These are phyloP conservation scores for Paracorniculantispora psalliotae DNA, from an alignment of 2,329 filamentous ascomycete species.

Conservation along the genomic window DNA sequence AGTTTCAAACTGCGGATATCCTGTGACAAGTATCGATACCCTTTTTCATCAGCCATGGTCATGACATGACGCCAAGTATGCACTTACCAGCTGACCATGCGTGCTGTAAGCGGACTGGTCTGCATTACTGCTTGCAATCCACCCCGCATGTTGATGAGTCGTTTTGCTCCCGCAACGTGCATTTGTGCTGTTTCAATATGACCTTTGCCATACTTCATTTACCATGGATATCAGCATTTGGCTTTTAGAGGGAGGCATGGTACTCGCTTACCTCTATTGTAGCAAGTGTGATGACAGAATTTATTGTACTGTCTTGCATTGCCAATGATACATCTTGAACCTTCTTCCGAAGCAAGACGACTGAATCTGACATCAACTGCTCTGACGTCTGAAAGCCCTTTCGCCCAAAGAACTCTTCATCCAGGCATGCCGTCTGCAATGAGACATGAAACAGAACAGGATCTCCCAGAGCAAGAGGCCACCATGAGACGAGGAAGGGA, in stretches of 20 bases:
- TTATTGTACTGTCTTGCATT: conserved; percentile 49
- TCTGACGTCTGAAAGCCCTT: conserved; percentile 50
- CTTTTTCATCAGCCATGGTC: conserved; percentile 25
- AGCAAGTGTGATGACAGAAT: conserved; percentile 53
- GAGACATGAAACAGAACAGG: conserved; percentile 55
- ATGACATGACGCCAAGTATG: not conserved
- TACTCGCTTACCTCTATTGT: conserved; percentile 50
- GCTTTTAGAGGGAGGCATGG: too few species aligned
- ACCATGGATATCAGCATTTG: not conserved
- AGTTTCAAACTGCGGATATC: conserved; percentile 46
- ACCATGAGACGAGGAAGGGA: conserved; percentile 56
- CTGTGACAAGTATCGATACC: conserved; percentile 53
- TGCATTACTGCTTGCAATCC: conserved; percentile 44
- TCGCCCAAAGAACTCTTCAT: conserved; percentile 47
- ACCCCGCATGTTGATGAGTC: conserved; percentile 44
- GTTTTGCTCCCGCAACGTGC: conserved; percentile 47
- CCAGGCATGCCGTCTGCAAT: conserved; percentile 52
- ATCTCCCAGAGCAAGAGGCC: conserved; percentile 52
- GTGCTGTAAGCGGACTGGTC: conserved; percentile 48
- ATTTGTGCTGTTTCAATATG: conserved; percentile 39
- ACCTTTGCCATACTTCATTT: conserved; percentile 46
- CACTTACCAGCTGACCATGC: conserved; percentile 50
- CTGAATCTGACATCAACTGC: conserved; percentile 52
- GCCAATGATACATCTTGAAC: conserved; percentile 42
- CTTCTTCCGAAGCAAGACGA: conserved; percentile 46